Percentiles rank a stretch among this genome's conserved stretches.
Conservation (phyloP, 78 protist species). For the Cyanophora paradoxa region DNA sequence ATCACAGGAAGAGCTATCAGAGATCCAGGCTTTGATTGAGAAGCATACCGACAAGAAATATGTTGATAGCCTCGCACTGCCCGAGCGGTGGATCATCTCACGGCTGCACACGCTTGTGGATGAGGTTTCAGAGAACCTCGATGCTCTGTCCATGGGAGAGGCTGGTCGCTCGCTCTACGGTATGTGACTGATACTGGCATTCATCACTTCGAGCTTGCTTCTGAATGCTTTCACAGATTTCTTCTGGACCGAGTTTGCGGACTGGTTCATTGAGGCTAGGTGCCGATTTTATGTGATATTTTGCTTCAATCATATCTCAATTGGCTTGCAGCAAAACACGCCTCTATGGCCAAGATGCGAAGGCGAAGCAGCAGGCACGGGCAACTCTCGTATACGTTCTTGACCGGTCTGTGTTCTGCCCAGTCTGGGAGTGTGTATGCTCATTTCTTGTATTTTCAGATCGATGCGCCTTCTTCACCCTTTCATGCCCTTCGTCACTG, state of each 20-base stretch:
- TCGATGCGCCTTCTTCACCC: conserved; percentile 78
- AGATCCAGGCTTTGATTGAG: neutral
- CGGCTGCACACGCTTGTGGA: neutral
- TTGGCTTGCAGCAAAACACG: neutral
- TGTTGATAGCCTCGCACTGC: conserved; percentile 12
- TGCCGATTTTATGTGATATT: neutral
- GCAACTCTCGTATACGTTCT: conserved; percentile 9
- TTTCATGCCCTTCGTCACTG: conserved; percentile 88
- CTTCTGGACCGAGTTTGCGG: conserved; percentile 28
- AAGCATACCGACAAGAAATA: neutral
- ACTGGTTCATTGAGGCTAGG: conserved; percentile 10
- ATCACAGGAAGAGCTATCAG: neutral
- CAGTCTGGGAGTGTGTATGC: neutral
- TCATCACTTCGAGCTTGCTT: neutral
- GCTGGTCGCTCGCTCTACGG: neutral
- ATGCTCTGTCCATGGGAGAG: neutral
- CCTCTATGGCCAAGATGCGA: neutral
- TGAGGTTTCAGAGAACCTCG: neutral
- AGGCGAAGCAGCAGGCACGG: neutral
- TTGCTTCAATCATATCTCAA: neutral
- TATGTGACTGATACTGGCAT: too few species aligned
- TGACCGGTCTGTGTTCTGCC: neutral
- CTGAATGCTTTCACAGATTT: too few species aligned
- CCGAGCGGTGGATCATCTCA: conserved; percentile 3
- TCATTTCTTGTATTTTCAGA: conserved; percentile 34